Conservation (phyloP, 805 yeast genomes). For the Suhomyces vadensis region DNA sequence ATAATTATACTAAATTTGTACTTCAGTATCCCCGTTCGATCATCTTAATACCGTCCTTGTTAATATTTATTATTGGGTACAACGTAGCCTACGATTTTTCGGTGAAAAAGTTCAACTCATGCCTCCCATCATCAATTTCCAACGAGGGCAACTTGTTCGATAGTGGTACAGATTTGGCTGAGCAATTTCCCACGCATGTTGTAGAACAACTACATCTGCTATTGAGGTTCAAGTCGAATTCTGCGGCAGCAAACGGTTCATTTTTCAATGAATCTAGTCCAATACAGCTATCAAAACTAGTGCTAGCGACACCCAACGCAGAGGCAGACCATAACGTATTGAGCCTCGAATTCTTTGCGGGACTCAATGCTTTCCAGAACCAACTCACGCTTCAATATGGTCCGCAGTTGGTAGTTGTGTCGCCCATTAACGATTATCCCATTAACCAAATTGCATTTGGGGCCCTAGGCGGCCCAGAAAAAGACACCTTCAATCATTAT, state of each 20-base stretch:
- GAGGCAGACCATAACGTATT: constrained; percentile 12
- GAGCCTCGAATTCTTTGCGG: constrained; percentile 13
- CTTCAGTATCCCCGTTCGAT: constrained; percentile 10
- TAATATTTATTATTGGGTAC: constrained; percentile 35
- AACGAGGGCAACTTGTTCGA: background rate
- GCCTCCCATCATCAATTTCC: constrained; percentile 14
- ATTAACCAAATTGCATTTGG: background rate
- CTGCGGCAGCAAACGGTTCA: background rate
- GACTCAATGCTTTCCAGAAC: constrained; percentile 12
- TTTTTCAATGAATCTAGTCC: background rate
- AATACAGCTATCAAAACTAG: constrained; percentile 7
- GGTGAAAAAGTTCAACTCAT: constrained; percentile 25
- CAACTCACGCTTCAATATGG: background rate
- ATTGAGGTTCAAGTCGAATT: background rate
- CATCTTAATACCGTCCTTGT: constrained; percentile 33
- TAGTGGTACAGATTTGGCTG: background rate
- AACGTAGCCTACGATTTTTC: constrained; percentile 37
- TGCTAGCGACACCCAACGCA: constrained; percentile 7
- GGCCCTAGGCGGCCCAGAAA: no score
- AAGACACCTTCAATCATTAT: constrained; percentile 8
- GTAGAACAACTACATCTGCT: background rate
- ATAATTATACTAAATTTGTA: background rate
- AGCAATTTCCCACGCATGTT: background rate
- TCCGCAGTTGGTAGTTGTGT: background rate
- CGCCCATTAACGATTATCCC: constrained; percentile 8